A percentile compares a stretch with the other conserved stretches of the same genome.
Evolutionary conservation across 2,329 filamentous ascomycete species (phyloP).

Genomic region (Fusarium marasasianum): DNA sequence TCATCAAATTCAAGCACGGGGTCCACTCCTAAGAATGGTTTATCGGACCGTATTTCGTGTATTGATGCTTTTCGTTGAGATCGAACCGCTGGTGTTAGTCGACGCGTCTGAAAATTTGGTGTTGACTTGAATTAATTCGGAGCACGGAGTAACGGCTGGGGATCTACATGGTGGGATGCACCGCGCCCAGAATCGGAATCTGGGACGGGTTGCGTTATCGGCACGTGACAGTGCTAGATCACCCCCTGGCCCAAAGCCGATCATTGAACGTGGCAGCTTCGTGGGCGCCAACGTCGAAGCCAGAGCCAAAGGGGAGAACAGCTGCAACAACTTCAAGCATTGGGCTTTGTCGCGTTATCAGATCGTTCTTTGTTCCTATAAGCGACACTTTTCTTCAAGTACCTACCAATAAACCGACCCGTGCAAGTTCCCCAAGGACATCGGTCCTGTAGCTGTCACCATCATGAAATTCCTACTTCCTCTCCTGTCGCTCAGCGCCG

Average conservation of each 20-base stretch:
- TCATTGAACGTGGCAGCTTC: constrained; percentile 66
- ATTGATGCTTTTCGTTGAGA: constrained; percentile 3
- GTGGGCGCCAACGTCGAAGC: constrained; percentile 20
- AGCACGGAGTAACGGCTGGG: constrained; percentile 2
- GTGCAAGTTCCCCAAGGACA: constrained; percentile 26
- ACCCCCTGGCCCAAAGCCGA: constrained; percentile 45
- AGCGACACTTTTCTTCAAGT: constrained; percentile 7
- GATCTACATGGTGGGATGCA: constrained; percentile 2
- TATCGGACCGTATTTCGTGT: background rate
- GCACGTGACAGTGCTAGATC: constrained; percentile 48
- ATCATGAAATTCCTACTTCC: constrained; percentile 70
- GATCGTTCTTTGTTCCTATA: constrained; percentile 5
- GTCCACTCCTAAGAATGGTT: background rate
- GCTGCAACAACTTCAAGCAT: constrained; percentile 7
- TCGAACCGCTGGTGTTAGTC: constrained; percentile 4
- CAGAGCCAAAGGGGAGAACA: constrained; percentile 29
- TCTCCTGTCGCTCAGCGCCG: constrained; percentile 70
- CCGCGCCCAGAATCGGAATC: background rate
- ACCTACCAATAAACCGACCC: constrained; percentile 1
- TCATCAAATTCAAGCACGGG: constrained; percentile 15
- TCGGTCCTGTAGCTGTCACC: constrained; percentile 9
- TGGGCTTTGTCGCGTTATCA: constrained; percentile 17
- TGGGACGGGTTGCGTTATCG: constrained; percentile 18
- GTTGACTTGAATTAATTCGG: background rate
- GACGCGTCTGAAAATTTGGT: constrained; percentile 35